phyloP scores from a whole-genome alignment of 1,284 basidiomycete genomes.

The Naganishia sp. region DNA sequence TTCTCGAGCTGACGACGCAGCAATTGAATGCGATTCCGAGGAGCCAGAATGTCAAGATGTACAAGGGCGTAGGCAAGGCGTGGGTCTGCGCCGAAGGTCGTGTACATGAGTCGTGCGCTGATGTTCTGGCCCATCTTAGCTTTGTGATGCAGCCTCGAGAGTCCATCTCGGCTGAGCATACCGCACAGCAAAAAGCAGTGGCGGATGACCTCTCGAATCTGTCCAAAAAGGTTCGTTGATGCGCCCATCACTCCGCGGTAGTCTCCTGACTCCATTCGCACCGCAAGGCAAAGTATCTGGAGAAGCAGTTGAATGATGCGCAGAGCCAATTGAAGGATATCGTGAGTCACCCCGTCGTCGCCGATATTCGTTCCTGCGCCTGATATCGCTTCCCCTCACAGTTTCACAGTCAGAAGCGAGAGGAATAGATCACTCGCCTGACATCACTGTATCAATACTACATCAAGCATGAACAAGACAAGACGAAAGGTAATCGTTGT shows the following conservation, averaged over 20 bases:
- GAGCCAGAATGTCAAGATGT: conserved; percentile 68
- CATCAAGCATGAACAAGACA: conserved; percentile 10
- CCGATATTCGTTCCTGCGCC: background rate
- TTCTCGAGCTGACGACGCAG: conserved; percentile 31
- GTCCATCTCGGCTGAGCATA: conserved; percentile 73
- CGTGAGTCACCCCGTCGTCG: conserved; percentile 57
- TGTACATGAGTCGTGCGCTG: background rate
- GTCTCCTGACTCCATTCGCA: background rate
- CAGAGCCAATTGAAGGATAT: conserved; percentile 83
- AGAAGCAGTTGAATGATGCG: conserved; percentile 87
- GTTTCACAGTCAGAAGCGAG: conserved; percentile 51
- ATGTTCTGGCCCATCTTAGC: conserved; percentile 57
- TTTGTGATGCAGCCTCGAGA: conserved; percentile 82
- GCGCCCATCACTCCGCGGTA: background rate
- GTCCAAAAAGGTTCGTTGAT: conserved; percentile 60
- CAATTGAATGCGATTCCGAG: conserved; percentile 49
- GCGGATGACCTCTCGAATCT: conserved; percentile 75
- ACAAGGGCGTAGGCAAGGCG: conserved; percentile 92
- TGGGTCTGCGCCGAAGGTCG: conserved; percentile 52
- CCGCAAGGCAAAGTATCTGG: conserved; percentile 75
- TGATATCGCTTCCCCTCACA: conserved; percentile 28
- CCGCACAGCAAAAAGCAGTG: conserved; percentile 73
- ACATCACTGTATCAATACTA: conserved; percentile 25
- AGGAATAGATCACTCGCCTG: conserved; percentile 24
- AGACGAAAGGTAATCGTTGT: conserved; percentile 8